Percentiles rank a stretch among this genome's conserved stretches.
These are phyloP conservation scores for Cladosporium sp. DNA, from an alignment of 2,329 filamentous ascomycete species.

Conservation along the genomic window DNA sequence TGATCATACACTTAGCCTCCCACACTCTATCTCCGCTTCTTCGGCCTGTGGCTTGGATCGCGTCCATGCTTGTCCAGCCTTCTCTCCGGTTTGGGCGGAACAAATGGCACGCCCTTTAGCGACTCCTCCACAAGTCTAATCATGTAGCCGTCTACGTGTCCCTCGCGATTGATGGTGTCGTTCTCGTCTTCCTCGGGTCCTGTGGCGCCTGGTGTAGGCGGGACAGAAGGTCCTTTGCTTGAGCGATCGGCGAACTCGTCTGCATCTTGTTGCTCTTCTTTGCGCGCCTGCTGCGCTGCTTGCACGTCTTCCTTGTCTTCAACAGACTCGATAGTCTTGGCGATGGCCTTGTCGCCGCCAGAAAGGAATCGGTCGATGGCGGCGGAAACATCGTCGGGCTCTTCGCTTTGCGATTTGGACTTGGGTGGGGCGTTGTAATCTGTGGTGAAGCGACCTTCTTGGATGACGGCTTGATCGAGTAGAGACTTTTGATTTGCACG, in stretches of 20 bases:
- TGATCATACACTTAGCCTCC: conserved; percentile 1
- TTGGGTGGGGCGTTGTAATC: conserved; percentile 54
- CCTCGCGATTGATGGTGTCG: conserved; percentile 45
- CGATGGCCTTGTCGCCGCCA: conserved; percentile 57
- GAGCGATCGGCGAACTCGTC: conserved; percentile 62
- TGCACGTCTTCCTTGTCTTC: conserved; percentile 90
- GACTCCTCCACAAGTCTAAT: conserved; percentile 29
- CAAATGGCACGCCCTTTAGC: conserved; percentile 29
- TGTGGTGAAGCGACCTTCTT: conserved; percentile 95
- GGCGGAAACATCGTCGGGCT: conserved; percentile 65
- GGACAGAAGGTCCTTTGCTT: conserved; percentile 35
- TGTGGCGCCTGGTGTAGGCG: conserved; percentile 30
- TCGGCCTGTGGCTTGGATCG: conserved; percentile 33
- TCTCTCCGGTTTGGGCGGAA: conserved; percentile 28
- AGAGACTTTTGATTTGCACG: conserved; percentile 97
- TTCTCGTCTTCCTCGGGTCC: conserved; percentile 46
- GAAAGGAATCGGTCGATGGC: conserved; percentile 82
- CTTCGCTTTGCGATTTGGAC: conserved; percentile 41
- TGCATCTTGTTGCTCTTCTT: conserved; percentile 78
- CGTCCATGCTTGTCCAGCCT: conserved; percentile 33
- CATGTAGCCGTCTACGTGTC: conserved; percentile 64
- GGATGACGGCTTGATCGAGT: conserved; percentile 96
- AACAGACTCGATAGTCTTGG: conserved; percentile 75
- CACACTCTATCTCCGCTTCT: conserved; percentile 25
- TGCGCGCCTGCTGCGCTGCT: conserved; percentile 81